phyloP scores from a whole-genome alignment of 192 early-diverging fungal species.

The Chytriomyces sp. region DNA sequence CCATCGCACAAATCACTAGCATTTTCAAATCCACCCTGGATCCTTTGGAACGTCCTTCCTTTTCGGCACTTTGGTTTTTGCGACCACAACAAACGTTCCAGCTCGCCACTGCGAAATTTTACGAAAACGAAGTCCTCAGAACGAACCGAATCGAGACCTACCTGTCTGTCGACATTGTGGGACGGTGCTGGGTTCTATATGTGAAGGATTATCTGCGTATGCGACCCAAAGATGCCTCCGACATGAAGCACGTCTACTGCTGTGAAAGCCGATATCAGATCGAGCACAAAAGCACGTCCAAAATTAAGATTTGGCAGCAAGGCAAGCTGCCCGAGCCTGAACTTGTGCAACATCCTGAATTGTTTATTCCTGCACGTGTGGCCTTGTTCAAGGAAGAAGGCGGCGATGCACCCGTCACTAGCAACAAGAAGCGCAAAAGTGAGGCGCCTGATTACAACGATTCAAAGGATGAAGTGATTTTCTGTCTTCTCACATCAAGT shows the following conservation, averaged over 20 bases:
- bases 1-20: conserved; percentile 59
- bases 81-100: conserved; percentile 70
- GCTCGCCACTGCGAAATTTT: conserved; percentile 57
- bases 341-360: conserved; percentile 4
- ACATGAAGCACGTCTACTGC: conserved; percentile 58
- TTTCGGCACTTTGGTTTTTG: conserved; percentile 64
- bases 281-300: conserved; percentile 52
- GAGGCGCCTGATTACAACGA: conserved; percentile 40
- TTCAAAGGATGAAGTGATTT: conserved; percentile 28
- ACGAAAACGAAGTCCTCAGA: conserved; percentile 69
- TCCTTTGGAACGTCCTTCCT: background rate
- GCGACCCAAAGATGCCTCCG: conserved; percentile 43
- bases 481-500: background rate
- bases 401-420: background rate
- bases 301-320: conserved; percentile 67
- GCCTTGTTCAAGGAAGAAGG: conserved; percentile 23
- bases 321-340: conserved; percentile 53
- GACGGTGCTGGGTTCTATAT: conserved; percentile 63
- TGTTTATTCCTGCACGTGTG: background rate
- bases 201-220: conserved; percentile 61
- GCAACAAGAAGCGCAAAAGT: conserved; percentile 8
- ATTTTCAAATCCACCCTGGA: conserved; percentile 37
- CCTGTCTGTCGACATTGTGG: conserved; percentile 55
- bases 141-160: conserved; percentile 59
- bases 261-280: conserved; percentile 70